These are phyloP conservation scores for Gardenia jasminoides DNA, from an alignment of 257 asterid genomes.

Conservation along the genomic window DNA sequence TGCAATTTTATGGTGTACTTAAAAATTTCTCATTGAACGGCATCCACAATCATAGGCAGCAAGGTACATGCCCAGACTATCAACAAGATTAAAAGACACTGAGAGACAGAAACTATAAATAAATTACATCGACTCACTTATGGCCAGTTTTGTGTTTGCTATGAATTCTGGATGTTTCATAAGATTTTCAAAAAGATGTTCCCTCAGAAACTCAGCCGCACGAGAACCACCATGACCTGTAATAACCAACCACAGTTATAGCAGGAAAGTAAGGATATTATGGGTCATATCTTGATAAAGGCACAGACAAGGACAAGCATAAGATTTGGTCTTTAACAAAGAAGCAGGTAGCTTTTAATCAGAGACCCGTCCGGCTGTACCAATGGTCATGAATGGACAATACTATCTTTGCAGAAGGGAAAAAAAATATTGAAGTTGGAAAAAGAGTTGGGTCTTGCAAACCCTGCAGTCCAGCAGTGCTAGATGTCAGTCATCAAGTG, in stretches of 20 bases:
- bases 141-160: slow-evolving; percentile 65
- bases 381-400: background rate
- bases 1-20: slow-evolving; percentile 23
- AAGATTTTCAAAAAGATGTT: slow-evolving; percentile 86
- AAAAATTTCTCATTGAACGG: background rate
- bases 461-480: background rate
- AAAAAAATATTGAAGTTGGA: no score
- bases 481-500: background rate
- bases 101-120: background rate
- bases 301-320: background rate
- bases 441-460: background rate
- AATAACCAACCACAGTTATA: slow-evolving; percentile 30
- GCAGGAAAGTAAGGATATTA: background rate
- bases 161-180: slow-evolving; percentile 78
- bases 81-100: background rate
- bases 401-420: background rate
- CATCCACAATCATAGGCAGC: background rate
- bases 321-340: background rate
- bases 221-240: slow-evolving; percentile 99
- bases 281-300: background rate
- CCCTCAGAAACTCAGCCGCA: slow-evolving; percentile 95
- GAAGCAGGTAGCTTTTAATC: background rate
- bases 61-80: background rate
- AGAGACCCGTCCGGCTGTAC: background rate
- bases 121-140: slow-evolving; percentile 63